Evolutionary conservation across 768 basidiomycete species (phyloP).

Genomic region (Termitomyces sp.): DNA sequence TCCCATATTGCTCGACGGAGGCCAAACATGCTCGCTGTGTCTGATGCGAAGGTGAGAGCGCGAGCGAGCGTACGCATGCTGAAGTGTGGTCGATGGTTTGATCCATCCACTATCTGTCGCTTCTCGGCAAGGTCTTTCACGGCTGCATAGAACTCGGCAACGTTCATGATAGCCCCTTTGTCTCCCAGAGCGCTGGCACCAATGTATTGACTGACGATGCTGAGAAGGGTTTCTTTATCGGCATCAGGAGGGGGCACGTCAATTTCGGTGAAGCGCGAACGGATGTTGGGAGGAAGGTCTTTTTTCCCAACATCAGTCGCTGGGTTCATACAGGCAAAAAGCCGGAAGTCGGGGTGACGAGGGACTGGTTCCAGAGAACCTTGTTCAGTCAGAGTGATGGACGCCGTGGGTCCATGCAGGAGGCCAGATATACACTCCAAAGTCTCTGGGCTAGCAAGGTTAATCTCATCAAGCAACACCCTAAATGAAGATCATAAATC

Average conservation of each 20-base stretch:
- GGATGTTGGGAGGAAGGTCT: conserved; percentile 87
- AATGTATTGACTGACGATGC: conserved; percentile 87
- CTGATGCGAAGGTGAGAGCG: conserved; percentile 84
- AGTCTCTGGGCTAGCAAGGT: conserved; percentile 90
- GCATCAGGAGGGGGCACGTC: conserved; percentile 93
- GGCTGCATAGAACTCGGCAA: conserved; percentile 84
- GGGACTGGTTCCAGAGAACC: conserved; percentile 86
- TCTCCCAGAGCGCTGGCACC: conserved; percentile 80
- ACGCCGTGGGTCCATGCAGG: conserved; percentile 78
- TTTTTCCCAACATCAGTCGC: conserved; percentile 99
- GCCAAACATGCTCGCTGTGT: conserved; percentile 71
- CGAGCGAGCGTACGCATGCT: conserved; percentile 95
- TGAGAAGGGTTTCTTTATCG: conserved; percentile 83
- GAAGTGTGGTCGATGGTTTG: conserved; percentile 90
- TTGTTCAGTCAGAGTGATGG: conserved; percentile 90
- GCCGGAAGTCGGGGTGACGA: conserved; percentile 91
- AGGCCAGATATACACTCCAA: conserved; percentile 89
- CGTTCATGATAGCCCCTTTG: conserved; percentile 80
- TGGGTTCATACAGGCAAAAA: conserved; percentile 99
- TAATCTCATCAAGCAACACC: conserved; percentile 95
- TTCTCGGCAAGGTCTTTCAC: conserved; percentile 72
- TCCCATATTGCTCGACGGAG: conserved; percentile 90
- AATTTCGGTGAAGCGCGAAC: conserved; percentile 91
- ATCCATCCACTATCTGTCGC: conserved; percentile 85
- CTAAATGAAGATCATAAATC: conserved; percentile 31